Evolutionary conservation across 768 basidiomycete genomes (phyloP), one percentile per base, ranked within the genome.

Genomic region (Lactarius sp.): DNA sequence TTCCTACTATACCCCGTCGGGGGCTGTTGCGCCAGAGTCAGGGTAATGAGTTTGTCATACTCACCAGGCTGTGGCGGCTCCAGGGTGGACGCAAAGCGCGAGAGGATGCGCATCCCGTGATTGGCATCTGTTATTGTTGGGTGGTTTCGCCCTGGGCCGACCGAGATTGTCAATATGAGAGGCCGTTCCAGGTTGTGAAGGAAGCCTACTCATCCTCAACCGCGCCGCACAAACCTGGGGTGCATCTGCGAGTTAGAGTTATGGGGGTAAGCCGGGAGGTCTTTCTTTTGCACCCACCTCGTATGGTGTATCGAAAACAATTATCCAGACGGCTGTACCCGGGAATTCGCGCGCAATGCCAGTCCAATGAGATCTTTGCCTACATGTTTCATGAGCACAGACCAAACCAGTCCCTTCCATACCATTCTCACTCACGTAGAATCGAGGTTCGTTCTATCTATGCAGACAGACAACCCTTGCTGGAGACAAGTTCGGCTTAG

Each of bases 391-490:
- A 52, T 52, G 37, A 53, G 4, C 41, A 13, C 27, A 9, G 33
- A 42, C 6, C 20, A 20, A 2, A 3, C 14, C 16, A 33, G 13
- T 42, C n/a, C 44, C 56, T 27, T 50, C 50, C 39, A 36, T 37
- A 20, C 20, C 20, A 53, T 56, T 49, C 39, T 34, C 33, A 65
- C 73, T 71, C 63, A 90, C 88, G 71, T 70, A 59, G 78, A 77
- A 71, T 91, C 82, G 67, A 91, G 81, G 75, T 92, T 92, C 31
- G 88, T 88, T 64, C 90, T 81, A 71, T 92, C 91, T 50, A 92
- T 81, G 72, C 87, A 89, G 16, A 86, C 86, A n/a, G 87, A 92
- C 53, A 77, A 72, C n/a, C 88, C 87, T 66, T 79, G 73, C 52
- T 69, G 66, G 56, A 92, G 78, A 7, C 79, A 77, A 27, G 75